Conservation (phyloP, 805 yeast genomes). For the Cephaloascus albidus region DNA sequence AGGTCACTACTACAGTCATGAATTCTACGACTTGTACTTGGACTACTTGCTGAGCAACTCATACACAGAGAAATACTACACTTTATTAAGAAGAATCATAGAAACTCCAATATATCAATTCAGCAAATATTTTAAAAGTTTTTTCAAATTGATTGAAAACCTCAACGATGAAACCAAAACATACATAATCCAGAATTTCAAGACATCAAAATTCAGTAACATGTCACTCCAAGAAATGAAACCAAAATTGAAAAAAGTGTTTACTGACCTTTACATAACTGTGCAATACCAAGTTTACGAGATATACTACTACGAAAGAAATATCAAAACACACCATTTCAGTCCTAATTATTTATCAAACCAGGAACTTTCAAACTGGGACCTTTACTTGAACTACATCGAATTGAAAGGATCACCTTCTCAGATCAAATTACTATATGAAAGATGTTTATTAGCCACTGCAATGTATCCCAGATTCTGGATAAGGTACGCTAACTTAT, state of each 20-base stretch:
- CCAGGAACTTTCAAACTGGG: slow-evolving; percentile 49
- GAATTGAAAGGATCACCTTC: slow-evolving; percentile 25
- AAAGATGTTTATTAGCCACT: slow-evolving; percentile 37
- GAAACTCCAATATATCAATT: slow-evolving; percentile 52
- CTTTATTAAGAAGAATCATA: slow-evolving; percentile 35
- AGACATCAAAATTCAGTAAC: slow-evolving; percentile 3
- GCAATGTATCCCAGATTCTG: slow-evolving; percentile 38
- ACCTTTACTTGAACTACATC: slow-evolving; percentile 42
- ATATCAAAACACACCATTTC: slow-evolving; percentile 25
- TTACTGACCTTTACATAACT: slow-evolving; percentile 43
- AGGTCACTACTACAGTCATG: slow-evolving; percentile 37
- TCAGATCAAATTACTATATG: slow-evolving; percentile 25
- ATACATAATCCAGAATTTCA: slow-evolving; percentile 13
- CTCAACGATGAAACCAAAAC: slow-evolving; percentile 13
- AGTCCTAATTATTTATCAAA: slow-evolving; percentile 18
- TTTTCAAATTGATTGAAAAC: slow-evolving; percentile 23
- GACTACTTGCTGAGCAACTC: slow-evolving; percentile 23
- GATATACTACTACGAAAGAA: slow-evolving; percentile 38
- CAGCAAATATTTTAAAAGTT: slow-evolving; percentile 32
- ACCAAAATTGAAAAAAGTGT: slow-evolving; percentile 32
- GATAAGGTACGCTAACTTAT: slow-evolving; percentile 38
- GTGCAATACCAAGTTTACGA: slow-evolving; percentile 45
- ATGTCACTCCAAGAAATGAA: slow-evolving; percentile 15
- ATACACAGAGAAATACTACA: slow-evolving; percentile 19
- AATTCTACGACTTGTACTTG: slow-evolving; percentile 43